Conservation (phyloP, 257 asterid genomes). For the Vinca minor region DNA sequence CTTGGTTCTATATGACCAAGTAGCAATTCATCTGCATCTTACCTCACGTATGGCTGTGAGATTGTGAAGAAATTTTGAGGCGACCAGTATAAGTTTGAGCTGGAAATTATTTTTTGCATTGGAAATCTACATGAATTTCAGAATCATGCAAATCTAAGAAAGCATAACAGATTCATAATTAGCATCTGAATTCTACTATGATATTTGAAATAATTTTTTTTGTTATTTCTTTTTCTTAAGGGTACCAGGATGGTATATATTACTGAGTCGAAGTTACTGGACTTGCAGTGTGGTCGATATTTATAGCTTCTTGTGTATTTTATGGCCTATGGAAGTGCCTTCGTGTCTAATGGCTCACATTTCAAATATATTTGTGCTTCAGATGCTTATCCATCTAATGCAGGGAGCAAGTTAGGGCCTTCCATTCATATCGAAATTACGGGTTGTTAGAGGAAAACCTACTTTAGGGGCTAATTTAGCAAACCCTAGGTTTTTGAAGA, state of each 20-base stretch:
- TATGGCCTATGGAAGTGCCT: neutral
- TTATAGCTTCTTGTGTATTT: neutral
- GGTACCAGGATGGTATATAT: neutral
- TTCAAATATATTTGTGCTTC: neutral
- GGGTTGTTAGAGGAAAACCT: too few species aligned
- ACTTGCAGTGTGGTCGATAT: neutral
- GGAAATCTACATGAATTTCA: neutral
- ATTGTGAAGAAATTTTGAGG: slow-evolving; percentile 1
- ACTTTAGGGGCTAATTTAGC: too few species aligned
- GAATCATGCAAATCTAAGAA: neutral
- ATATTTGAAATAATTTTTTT: neutral
- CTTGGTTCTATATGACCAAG: too few species aligned
- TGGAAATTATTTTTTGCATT: slow-evolving; percentile 2
- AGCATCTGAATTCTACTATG: neutral
- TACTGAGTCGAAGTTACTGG: neutral
- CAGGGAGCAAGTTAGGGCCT: too few species aligned
- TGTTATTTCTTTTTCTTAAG: neutral
- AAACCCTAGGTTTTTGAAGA: too few species aligned
- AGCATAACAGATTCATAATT: neutral
- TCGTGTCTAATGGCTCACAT: neutral
- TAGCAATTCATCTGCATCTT: neutral
- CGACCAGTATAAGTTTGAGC: neutral
- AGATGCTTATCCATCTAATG: neutral
- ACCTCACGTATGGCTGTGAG: neutral
- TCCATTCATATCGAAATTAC: too few species aligned